Evolutionary conservation across 805 yeast genomes (phyloP).

Genomic region (Schwanniomyces polymorphus): DNA sequence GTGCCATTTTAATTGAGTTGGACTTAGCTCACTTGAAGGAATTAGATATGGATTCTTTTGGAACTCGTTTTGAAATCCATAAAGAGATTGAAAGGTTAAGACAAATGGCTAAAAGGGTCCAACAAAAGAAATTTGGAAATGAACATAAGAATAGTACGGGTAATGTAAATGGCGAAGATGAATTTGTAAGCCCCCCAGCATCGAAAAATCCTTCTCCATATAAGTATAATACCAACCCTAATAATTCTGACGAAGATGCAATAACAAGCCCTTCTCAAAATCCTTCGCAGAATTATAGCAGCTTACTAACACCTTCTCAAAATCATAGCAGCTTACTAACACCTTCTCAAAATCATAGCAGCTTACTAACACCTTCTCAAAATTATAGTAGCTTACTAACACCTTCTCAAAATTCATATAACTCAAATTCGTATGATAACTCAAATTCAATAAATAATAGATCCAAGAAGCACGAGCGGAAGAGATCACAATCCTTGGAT

Average conservation of each 20-base stretch:
- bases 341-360: not conserved
- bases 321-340: not conserved
- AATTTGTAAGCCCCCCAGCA: slow-evolving; percentile 8
- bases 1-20: slow-evolving; percentile 78
- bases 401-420: not conserved
- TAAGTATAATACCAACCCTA: slow-evolving; percentile 7
- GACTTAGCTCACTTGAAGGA: slow-evolving; percentile 88
- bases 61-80: slow-evolving; percentile 89
- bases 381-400: not conserved
- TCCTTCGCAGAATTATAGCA: not conserved
- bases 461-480: slow-evolving; percentile 37
- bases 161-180: slow-evolving; percentile 3
- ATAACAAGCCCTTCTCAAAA: too few relatives aligned
- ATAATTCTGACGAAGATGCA: slow-evolving; percentile 20
- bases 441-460: slow-evolving; percentile 43
- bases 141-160: slow-evolving; percentile 17
- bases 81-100: slow-evolving; percentile 80
- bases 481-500: slow-evolving; percentile 53
- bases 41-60: slow-evolving; percentile 87
- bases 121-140: slow-evolving; percentile 29
- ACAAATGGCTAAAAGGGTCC: slow-evolving; percentile 16
- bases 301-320: not conserved
- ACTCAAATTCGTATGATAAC: slow-evolving; percentile 13
- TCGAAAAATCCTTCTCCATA: slow-evolving; percentile 8
- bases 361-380: not conserved